Base-by-base conservation (phyloP, 2,329 filamentous ascomycete genomes). In the Waltergamsia citrina region DNA sequence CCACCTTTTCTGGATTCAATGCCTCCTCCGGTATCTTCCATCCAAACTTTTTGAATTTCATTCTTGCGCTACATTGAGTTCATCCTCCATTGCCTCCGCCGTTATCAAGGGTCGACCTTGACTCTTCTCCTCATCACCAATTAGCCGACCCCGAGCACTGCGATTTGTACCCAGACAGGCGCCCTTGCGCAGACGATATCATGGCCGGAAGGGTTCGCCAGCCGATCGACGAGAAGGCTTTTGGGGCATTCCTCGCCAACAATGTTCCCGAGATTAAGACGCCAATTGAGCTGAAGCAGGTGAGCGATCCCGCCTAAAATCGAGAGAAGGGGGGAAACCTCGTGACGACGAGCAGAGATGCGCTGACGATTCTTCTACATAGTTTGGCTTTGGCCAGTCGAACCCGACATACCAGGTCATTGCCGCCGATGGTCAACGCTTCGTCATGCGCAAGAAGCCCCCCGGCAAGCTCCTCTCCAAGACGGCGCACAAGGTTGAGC, bases 301-400 rank as follows among this genome's bases (percentile, higher is more conserved):
- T 88, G 62, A 38, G 59, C 7, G 12, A 17, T 8, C 11, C 18
- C 17, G 30, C n/a, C 12, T 17, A n/a, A n/a, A n/a, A n/a, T n/a
- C n/a, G n/a, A n/a, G n/a, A n/a, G n/a, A n/a, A n/a, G n/a, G n/a
- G n/a, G n/a, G n/a, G n/a, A n/a, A n/a, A n/a, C n/a, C n/a, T n/a
- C n/a, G n/a, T n/a, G n/a, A n/a, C n/a, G n/a, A n/a, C n/a, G n/a
- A n/a, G n/a, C n/a, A n/a, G n/a, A n/a, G n/a, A n/a, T n/a, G n/a
- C n/a, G n/a, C n/a, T n/a, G n/a, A n/a, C n/a, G n/a, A n/a, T n/a
- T n/a, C n/a, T n/a, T n/a, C n/a, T 18, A 16, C 27, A 16, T 50
- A 96, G 85, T 98, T 96, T 55, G 86, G 88, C 49, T 96, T 93
- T 56, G 92, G 92, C 39, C 92, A 96, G 63, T 94, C 86, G 38